Conservation (phyloP, 1,284 basidiomycete species). For the Sporisorium graminicola region DNA sequence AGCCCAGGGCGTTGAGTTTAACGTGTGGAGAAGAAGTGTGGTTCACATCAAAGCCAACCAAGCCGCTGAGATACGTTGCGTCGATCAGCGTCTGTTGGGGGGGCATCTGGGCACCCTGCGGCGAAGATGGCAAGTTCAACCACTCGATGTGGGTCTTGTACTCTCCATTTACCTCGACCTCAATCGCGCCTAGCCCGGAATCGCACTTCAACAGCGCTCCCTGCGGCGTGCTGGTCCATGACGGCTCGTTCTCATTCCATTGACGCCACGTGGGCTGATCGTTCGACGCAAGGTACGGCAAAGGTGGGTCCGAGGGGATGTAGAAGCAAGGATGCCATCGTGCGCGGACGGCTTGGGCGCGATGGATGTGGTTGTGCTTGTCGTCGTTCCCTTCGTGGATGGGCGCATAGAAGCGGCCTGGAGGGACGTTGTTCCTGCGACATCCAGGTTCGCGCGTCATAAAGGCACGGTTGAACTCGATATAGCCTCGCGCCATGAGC, state of each 20-base stretch:
- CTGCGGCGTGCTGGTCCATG: conserved; percentile 27
- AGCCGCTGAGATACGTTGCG: conserved; percentile 26
- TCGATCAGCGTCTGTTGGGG: conserved; percentile 29
- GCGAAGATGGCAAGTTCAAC: conserved; percentile 14
- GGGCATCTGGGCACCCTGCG: conserved; percentile 7
- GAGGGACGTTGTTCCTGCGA: conserved; percentile 13
- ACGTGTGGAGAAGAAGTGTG: conserved; percentile 20
- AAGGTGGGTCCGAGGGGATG: conserved; percentile 40
- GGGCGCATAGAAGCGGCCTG: conserved; percentile 17
- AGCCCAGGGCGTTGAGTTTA: conserved; percentile 39
- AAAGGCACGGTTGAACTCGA: conserved; percentile 56
- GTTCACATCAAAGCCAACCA: conserved; percentile 45
- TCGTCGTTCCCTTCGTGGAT: conserved; percentile 46
- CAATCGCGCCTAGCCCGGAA: conserved; percentile 41
- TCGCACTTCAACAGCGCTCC: conserved; percentile 34
- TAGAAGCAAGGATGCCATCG: conserved; percentile 53
- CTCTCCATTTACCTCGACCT: conserved; percentile 36
- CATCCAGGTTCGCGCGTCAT: conserved; percentile 53
- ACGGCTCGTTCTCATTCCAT: conserved; percentile 43
- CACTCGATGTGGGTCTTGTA: conserved; percentile 48
- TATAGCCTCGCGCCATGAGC: conserved; percentile 54
- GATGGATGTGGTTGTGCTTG: conserved; percentile 49
- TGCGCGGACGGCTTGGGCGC: conserved; percentile 46
- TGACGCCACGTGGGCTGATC: conserved; percentile 17
- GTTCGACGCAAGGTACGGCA: conserved; percentile 21